Percentiles rank a stretch among this genome's conserved stretches.
Conservation (phyloP, 2,329 filamentous ascomycete species). For the Fusarium cyanostomum region DNA sequence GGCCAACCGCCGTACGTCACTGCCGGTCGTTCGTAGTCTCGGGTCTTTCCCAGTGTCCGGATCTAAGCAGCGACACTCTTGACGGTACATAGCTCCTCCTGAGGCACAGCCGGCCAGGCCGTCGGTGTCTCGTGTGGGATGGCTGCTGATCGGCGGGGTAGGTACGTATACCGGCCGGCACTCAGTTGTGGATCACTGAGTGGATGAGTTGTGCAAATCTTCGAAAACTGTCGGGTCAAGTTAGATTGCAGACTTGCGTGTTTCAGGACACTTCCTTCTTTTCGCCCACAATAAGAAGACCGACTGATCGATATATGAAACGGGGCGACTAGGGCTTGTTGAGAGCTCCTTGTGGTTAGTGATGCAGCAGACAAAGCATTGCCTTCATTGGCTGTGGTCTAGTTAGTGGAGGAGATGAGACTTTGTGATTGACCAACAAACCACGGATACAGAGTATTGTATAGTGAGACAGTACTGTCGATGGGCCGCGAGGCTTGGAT, state of each 20-base stretch:
- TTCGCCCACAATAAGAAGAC: not conserved
- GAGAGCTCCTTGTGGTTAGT: not conserved
- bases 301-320: not conserved
- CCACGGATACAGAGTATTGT: not conserved
- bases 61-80: slow-evolving; percentile 18
- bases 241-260: not conserved
- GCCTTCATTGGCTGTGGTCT: not conserved
- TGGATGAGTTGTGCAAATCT: slow-evolving; percentile 5
- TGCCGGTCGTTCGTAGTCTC: slow-evolving; percentile 4
- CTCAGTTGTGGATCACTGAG: slow-evolving; percentile 6
- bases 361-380: slow-evolving; percentile 1
- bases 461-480: slow-evolving; percentile 3
- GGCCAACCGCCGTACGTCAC: slow-evolving; percentile 20
- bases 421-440: no score
- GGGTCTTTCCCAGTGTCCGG: slow-evolving; percentile 17
- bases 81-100: slow-evolving; percentile 7
- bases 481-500: slow-evolving; percentile 2
- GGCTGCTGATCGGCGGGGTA: slow-evolving; percentile 35
- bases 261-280: not conserved
- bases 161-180: slow-evolving; percentile 14
- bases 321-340: not conserved
- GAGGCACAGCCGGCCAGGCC: slow-evolving; percentile 40
- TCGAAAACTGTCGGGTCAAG: not conserved
- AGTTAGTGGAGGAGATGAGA: not conserved
- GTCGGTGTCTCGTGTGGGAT: slow-evolving; percentile 33